A percentile compares a stretch with the other conserved stretches of the same genome.
Conservation (phyloP, 148 eudicot genomes). For the Linanthus parryae region DNA sequence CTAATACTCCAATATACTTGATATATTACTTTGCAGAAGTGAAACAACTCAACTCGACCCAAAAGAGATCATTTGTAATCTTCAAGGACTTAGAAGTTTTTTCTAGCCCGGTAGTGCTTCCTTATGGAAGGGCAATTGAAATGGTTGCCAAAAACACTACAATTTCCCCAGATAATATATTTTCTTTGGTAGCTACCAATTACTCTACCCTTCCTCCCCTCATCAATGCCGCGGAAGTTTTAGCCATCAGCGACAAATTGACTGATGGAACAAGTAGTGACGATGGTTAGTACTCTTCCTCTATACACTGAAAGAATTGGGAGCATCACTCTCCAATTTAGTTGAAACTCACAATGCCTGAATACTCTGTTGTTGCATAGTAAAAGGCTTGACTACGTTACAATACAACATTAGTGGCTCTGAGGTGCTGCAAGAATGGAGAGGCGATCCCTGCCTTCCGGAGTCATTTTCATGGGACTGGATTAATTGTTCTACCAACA, state of each 20-base stretch:
- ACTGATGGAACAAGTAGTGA: constrained; percentile 23
- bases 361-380: neutral
- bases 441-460: no score
- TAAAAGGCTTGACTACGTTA: no score
- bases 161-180: constrained; percentile 11
- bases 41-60: constrained; percentile 12
- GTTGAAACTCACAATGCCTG: neutral
- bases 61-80: constrained; percentile 22
- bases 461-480: no score
- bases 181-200: constrained; percentile 16
- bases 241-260: constrained; percentile 12
- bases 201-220: constrained; percentile 28
- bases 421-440: no score
- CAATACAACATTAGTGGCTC: no score
- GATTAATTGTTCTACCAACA: no score
- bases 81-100: constrained; percentile 5
- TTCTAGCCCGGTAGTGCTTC: constrained; percentile 12
- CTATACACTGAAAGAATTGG: no score
- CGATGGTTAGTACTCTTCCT: constrained; percentile 33
- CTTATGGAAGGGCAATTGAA: constrained; percentile 17
- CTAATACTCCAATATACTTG: constrained; percentile 9
- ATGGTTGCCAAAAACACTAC: neutral
- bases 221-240: constrained; percentile 36
- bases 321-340: no score
- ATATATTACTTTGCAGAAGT: constrained; percentile 33